Evolutionary conservation across 495 filamentous ascomycete species (phyloP), one percentile per base, ranked within the genome.

Genomic region (Tirmania nivea): DNA sequence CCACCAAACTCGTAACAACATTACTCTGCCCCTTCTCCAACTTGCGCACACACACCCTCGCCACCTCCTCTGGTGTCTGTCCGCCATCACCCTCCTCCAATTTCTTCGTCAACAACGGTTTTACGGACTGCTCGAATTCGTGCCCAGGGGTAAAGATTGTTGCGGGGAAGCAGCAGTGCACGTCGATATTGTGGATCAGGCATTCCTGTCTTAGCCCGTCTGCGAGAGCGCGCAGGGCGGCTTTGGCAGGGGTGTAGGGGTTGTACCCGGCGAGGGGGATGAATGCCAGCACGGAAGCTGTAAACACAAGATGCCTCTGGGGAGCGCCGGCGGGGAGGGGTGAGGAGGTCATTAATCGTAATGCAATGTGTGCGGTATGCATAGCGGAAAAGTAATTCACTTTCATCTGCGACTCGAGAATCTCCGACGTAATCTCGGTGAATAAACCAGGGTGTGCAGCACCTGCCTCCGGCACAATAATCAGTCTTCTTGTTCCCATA

Each of bases 311-410:
- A 63, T 96, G 90, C 52, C 83, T 73, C n/a, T 12, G 48, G 61
- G 31, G 69, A 57, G 31, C 62, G 56, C 54, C 50, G 16, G 53
- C 62, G 7, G 66, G 61, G n/a, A 56, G 59, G 1, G 65, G 60
- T 31, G 25, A 31, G 25, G 79, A 71, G 8, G 67, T 68, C 48
- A 83, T 75, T 74, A 82, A 79, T 49, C 72, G 70, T 17, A 86
- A 66, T 7, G 75, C 67, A 10, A 76, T 76, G 63, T 92, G 85
- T 42, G 88, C 83, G 61, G 88, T 83, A 64, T 93, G 85, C 45
- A 81, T 81, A n/a, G 77, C 77, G 36, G 86, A 81, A 73, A 83
- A 92, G 70, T 86, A 97, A 64, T 96, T 90, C 45, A 83, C 78
- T 64, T 87, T 82, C 78, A 95, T 93, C 68, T 94, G 86, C 60